Conservation (phyloP, 768 basidiomycete species). For the Termitomyces sp. region DNA sequence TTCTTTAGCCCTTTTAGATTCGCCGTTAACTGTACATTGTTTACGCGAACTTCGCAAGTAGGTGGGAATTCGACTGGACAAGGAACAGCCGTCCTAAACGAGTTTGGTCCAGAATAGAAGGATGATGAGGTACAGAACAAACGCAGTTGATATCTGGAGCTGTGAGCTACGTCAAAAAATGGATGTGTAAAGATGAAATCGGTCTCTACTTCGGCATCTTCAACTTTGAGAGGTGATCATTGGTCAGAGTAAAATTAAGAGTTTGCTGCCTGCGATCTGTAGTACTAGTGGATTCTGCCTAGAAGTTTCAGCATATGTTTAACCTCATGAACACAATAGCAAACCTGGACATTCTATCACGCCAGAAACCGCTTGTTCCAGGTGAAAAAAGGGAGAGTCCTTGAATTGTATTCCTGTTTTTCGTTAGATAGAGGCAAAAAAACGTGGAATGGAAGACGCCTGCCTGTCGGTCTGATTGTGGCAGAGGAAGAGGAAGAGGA, state of each 20-base stretch:
- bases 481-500: slow-evolving; percentile 29
- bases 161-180: slow-evolving; percentile 24
- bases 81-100: slow-evolving; percentile 52
- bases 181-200: background rate
- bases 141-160: slow-evolving; percentile 74
- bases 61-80: slow-evolving; percentile 90
- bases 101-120: slow-evolving; percentile 54
- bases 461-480: slow-evolving; percentile 29
- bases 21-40: slow-evolving; percentile 61
- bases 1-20: slow-evolving; percentile 93
- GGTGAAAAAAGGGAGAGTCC: slow-evolving; percentile 71
- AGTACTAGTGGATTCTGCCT: slow-evolving; percentile 70
- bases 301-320: slow-evolving; percentile 2
- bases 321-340: slow-evolving; percentile 8
- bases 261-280: slow-evolving; percentile 70
- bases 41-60: slow-evolving; percentile 89
- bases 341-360: slow-evolving; percentile 79
- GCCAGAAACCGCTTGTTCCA: slow-evolving; percentile 62
- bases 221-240: slow-evolving; percentile 63
- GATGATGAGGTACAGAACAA: slow-evolving; percentile 87
- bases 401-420: slow-evolving; percentile 68
- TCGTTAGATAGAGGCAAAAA: slow-evolving; percentile 5
- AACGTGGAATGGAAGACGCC: slow-evolving; percentile 3
- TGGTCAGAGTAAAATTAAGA: slow-evolving; percentile 60
- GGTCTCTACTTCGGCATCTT: slow-evolving; percentile 48